Percentiles rank a stretch among this genome's conserved stretches.
These are phyloP conservation scores for Paratrypanosoma confusum DNA, from an alignment of 208 protist genomes.

Conservation along the genomic window DNA sequence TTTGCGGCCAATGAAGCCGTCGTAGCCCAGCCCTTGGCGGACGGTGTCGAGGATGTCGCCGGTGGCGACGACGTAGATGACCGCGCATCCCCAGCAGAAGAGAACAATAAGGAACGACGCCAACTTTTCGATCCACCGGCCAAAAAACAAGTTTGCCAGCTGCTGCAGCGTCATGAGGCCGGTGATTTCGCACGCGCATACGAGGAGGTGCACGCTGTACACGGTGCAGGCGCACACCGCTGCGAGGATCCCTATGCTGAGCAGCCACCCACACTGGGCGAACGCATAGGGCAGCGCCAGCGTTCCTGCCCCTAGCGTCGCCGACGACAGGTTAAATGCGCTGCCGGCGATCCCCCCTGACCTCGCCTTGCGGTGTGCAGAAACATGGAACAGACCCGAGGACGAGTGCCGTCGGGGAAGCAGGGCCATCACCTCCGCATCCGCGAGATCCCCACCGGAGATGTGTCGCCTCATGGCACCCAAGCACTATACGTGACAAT, in stretches of 20 bases:
- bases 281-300: constrained; percentile 70
- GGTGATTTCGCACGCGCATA: constrained; percentile 40
- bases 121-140: constrained; percentile 36
- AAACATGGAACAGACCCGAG: too few relatives aligned
- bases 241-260: constrained; percentile 30
- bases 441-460: too few relatives aligned
- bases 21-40: constrained; percentile 17
- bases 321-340: constrained; percentile 69
- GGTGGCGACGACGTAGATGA: constrained; percentile 82
- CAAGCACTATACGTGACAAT: too few relatives aligned
- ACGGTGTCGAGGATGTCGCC: constrained; percentile 63
- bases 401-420: too few relatives aligned
- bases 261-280: constrained; percentile 33
- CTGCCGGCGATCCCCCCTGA: constrained; percentile 49
- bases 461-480: too few relatives aligned
- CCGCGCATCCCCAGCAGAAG: constrained; percentile 73
- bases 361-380: constrained; percentile 24
- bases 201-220: constrained; percentile 67
- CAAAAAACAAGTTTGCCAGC: constrained; percentile 35
- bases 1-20: constrained; percentile 21
- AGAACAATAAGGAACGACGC: constrained; percentile 43
- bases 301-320: constrained; percentile 60
- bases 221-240: constrained; percentile 37
- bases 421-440: too few relatives aligned
- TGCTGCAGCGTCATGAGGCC: constrained; percentile 60